Conservation (phyloP, 306 rosid species). For the Spatholobus suberectus region DNA sequence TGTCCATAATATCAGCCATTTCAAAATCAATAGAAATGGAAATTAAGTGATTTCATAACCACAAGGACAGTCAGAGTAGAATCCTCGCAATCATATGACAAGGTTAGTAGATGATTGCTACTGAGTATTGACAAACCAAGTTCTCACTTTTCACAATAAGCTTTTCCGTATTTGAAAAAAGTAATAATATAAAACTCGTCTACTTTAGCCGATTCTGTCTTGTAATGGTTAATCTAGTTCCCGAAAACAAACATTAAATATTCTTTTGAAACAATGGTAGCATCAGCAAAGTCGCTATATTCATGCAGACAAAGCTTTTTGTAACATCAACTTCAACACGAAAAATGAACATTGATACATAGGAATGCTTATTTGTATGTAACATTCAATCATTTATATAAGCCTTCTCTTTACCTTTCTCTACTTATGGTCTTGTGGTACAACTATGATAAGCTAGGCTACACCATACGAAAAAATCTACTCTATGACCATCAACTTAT, state of each 20-base stretch:
- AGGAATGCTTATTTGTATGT: neutral
- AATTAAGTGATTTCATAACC: neutral
- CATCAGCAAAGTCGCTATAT: constrained; percentile 1
- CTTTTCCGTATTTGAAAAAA: neutral
- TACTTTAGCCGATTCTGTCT: constrained; percentile 4
- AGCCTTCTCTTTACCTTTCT: neutral
- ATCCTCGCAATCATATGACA: neutral
- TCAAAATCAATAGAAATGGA: neutral
- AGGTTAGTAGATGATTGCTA: neutral
- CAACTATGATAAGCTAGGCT: neutral
- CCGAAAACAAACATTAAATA: neutral
- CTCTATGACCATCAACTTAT: neutral
- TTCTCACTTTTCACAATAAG: constrained; percentile 9
- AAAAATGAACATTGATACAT: neutral
- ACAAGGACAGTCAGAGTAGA: neutral
- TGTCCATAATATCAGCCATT: neutral
- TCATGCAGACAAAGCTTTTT: neutral
- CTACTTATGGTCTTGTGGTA: neutral
- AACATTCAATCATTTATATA: neutral
- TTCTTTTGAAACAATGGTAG: neutral
- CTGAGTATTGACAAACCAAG: neutral
- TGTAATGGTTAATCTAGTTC: constrained; percentile 10
- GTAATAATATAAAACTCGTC: neutral
- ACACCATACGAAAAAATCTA: neutral
- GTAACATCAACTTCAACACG: neutral